Evolutionary conservation across 2,329 filamentous ascomycete genomes (phyloP), one percentile per base, ranked within the genome.

Genomic region (Colletotrichum coccodes): DNA sequence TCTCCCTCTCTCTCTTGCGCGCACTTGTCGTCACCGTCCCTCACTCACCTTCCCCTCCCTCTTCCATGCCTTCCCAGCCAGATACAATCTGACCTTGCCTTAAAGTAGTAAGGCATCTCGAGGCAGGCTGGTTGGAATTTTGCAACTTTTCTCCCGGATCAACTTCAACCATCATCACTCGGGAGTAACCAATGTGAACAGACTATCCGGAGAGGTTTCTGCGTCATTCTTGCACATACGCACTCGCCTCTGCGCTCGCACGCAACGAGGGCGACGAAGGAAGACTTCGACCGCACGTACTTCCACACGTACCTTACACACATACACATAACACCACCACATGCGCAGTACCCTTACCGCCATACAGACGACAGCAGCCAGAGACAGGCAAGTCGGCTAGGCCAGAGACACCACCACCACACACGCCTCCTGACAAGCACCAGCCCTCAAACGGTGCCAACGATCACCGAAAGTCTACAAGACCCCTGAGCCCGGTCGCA

Each of bases 381-480:
- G 50, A 54, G 42, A 38, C 44, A 59, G 18, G 21, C 46, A 21
- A 18, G 11, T 23, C 28, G 16, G 47, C 28, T 18, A 50, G 12
- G 11, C 28, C 18, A 47, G 16, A 11, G 38, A 38, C 28, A 58
- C 34, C 32, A 53, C 38, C 38, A 44, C 16, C 64, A 66, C 64
- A 53, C 64, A 52, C 64, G 58, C 64, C 59, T 66, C 63, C 57
- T 62, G 57, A 49, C 60, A 46, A 64, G 52, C 64, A 63, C 64
- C 64, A 59, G 61, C 65, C 42, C 61, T 68, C 54, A 68, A 68
- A 65, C 65, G 65, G 61, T 68, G 61, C 42, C 61, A 65, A 56
- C 61, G 61, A 68, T 60, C 54, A 54, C 65, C 65, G 65, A 68
- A 68, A 68, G 65, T 68, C 65, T 68, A 65, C 61, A 60, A 68